Base-by-base conservation (phyloP, 83 land plant species). In the Picea abies region DNA sequence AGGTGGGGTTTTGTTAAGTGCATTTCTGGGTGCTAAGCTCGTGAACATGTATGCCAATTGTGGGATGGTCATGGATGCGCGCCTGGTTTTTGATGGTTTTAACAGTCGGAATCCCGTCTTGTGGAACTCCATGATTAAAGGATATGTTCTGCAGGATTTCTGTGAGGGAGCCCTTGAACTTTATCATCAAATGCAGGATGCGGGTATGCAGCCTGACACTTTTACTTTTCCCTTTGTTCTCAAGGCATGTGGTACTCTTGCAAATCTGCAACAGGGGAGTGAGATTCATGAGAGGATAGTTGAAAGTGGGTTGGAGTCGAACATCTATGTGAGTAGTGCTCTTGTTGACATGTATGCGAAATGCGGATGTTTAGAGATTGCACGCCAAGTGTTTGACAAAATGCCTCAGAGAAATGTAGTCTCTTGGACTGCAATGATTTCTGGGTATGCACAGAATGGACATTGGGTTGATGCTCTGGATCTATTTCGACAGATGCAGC, bases 191-290 rank as follows among this genome's bases (percentile, higher is more conserved):
- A 84, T 90, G 89, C 79, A 78, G 4, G 22, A 0, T 0, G 41
- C 26, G 4, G 85, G 85, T 14, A 58, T 85, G 19, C 84, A 83
- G 10, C 91, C 91, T 39, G 81, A 80, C 66, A 72, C 80, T 64
- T 90, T 85, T 58, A 90, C 91, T 14, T 87, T 84, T 64, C 89
- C 89, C 44, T 87, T 90, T 58, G 87, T 87, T 25, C 79, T 89
- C 4, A 89, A 89, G 80, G 89, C 91, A 0, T 86, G 85, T 16
- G 79, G 84, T 0, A 76, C 85, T 56, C 65, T 85, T 35, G 26
- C 10, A 3, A 82, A 90, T 79, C 66, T 81, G 0, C 32, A 70
- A 8, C 44, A 44, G 20, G 91, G 88, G 4, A 25, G 64, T 29
- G 81, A 11, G 63, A 63, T 89, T 25, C 91, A 89, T 32, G n/a